A percentile compares a stretch with the other conserved stretches of the same genome.
These are phyloP conservation scores for Citropsis articulata DNA, from an alignment of 345 rosid genomes.

Conservation along the genomic window DNA sequence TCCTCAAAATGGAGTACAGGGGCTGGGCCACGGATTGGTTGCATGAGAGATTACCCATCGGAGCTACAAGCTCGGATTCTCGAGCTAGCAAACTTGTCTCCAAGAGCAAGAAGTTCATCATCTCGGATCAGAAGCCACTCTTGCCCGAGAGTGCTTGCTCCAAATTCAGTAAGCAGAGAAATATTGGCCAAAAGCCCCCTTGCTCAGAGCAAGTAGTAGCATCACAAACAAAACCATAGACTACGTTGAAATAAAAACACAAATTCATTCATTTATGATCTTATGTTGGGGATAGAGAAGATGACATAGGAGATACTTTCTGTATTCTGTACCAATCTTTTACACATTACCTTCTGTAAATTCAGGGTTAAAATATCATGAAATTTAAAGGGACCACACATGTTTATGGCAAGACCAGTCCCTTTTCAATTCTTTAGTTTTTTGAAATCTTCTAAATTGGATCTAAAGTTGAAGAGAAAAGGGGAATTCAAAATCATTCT, in stretches of 20 bases:
- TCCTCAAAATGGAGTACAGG: slow-evolving; percentile 88
- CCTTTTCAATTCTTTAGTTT: background rate
- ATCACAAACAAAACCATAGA: slow-evolving; percentile 13
- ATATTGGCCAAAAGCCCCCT: slow-evolving; percentile 26
- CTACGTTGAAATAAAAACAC: background rate
- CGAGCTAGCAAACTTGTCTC: slow-evolving; percentile 74
- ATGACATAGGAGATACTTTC: slow-evolving; percentile 10
- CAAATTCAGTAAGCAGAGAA: slow-evolving; percentile 18
- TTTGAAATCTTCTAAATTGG: background rate
- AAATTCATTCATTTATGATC: background rate
- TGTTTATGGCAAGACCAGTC: background rate
- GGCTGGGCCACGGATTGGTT: slow-evolving; percentile 91
- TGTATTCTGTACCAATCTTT: background rate
- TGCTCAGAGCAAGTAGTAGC: slow-evolving; percentile 5
- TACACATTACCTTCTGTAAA: background rate
- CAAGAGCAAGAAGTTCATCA: slow-evolving; percentile 38
- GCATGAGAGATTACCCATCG: slow-evolving; percentile 91
- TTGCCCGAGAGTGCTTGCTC: slow-evolving; percentile 12
- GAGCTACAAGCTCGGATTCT: slow-evolving; percentile 72
- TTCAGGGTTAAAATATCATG: background rate
- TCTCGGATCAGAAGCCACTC: slow-evolving; percentile 13
- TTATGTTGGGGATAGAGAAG: slow-evolving; percentile 7
- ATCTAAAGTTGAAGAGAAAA: background rate
- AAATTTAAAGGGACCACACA: background rate
- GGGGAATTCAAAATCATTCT: background rate